phyloP scores from a whole-genome alignment of 345 rosid genomes.

The Heritiera fomes region DNA sequence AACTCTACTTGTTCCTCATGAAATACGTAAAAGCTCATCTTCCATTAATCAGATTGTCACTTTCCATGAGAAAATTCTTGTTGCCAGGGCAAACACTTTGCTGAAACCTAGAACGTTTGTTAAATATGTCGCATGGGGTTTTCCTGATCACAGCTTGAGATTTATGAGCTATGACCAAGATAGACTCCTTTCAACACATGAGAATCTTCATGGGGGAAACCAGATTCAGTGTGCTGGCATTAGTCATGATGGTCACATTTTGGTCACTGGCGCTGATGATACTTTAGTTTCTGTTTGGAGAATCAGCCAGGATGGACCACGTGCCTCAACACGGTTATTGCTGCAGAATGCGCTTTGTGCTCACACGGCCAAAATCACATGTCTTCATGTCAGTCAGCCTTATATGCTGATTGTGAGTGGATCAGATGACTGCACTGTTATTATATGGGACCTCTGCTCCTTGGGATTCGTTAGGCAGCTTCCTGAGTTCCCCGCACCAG shows the following conservation, averaged over 20 bases:
- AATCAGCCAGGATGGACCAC: constrained; percentile 68
- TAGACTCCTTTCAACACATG: constrained; percentile 89
- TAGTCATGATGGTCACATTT: constrained; percentile 87
- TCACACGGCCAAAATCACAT: constrained; percentile 78
- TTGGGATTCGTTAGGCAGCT: constrained; percentile 82
- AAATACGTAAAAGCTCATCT: constrained; percentile 70
- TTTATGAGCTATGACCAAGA: constrained; percentile 97
- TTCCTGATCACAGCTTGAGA: constrained; percentile 94
- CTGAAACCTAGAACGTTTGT: constrained; percentile 88
- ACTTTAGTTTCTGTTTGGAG: constrained; percentile 89
- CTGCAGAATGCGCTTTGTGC: constrained; percentile 85
- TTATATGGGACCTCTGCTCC: constrained; percentile 95
- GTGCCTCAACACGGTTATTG: constrained; percentile 48
- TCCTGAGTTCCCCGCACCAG: constrained; percentile 80
- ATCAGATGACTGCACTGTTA: constrained; percentile 89
- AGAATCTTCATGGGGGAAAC: constrained; percentile 91
- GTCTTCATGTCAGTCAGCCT: constrained; percentile 93
- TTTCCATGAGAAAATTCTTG: constrained; percentile 77
- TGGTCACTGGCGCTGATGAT: constrained; percentile 96
- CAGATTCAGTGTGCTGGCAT: constrained; percentile 86
- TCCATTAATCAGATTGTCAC: constrained; percentile 77
- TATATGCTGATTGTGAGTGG: constrained; percentile 95
- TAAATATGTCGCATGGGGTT: constrained; percentile 93
- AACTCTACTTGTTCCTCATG: constrained; percentile 77
- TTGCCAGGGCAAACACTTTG: constrained; percentile 66